These are phyloP conservation scores for Cantharellus anzutake DNA, from an alignment of 768 basidiomycete genomes.

Conservation along the genomic window DNA sequence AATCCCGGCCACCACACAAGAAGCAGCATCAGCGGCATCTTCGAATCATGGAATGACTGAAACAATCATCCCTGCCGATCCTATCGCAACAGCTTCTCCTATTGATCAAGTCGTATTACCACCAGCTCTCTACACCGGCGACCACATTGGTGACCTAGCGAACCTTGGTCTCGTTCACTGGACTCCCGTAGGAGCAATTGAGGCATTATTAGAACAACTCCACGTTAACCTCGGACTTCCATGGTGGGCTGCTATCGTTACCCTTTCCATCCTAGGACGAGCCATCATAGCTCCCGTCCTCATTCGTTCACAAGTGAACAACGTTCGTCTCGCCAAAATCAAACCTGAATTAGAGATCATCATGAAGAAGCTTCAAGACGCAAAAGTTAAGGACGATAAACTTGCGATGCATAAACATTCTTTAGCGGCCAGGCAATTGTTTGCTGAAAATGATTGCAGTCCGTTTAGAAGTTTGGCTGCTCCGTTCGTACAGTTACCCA, in stretches of 20 bases:
- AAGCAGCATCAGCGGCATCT: too few species aligned
- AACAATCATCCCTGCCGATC: too few species aligned
- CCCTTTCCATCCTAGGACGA: constrained; percentile 42
- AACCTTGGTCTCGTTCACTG: constrained; percentile 43
- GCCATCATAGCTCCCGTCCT: constrained; percentile 39
- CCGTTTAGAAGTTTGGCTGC: constrained; percentile 33
- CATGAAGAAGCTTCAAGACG: constrained; percentile 30
- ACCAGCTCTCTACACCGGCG: not conserved
- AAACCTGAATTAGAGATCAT: constrained; percentile 37
- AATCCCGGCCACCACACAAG: too few species aligned
- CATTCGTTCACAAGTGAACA: constrained; percentile 35
- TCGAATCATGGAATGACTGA: too few species aligned
- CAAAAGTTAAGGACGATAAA: constrained; percentile 21
- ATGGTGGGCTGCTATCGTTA: constrained; percentile 72
- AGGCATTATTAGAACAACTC: constrained; percentile 44
- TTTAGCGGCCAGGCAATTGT: constrained; percentile 31
- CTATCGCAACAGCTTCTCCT: too few species aligned
- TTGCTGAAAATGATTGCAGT: constrained; percentile 45
- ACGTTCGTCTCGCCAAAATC: constrained; percentile 39
- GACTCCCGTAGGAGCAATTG: constrained; percentile 44
- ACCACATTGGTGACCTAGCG: constrained; percentile 38
- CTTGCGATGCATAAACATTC: constrained; percentile 24
- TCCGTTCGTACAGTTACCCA: constrained; percentile 50
- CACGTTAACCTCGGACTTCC: constrained; percentile 52
- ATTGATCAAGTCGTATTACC: too few species aligned